phyloP scores from a whole-genome alignment of 2,329 filamentous ascomycete genomes.

The Penicillium sp. region DNA sequence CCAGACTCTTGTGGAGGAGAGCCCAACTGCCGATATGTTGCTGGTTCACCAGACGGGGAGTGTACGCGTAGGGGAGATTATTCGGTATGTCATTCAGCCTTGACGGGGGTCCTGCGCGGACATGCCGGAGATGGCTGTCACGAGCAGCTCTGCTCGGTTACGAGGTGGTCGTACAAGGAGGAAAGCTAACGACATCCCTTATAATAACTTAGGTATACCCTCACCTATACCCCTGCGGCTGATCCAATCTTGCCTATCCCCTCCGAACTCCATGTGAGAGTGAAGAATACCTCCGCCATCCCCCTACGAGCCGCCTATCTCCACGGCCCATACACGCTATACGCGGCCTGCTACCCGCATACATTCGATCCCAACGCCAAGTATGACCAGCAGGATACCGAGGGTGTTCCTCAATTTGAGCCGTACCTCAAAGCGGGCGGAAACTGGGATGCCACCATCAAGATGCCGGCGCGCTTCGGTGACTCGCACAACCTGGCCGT shows the following conservation, averaged over 20 bases:
- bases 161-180: not conserved
- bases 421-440: conserved; percentile 95
- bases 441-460: conserved; percentile 76
- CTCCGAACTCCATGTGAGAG: conserved; percentile 74
- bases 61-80: conserved; percentile 91
- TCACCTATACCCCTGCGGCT: conserved; percentile 86
- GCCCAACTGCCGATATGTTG: conserved; percentile 63
- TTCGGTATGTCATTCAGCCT: conserved; percentile 62
- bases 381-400: conserved; percentile 66
- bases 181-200: not conserved
- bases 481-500: conserved; percentile 19
- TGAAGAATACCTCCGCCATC: conserved; percentile 90
- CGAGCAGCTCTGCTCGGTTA: not conserved
- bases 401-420: conserved; percentile 88
- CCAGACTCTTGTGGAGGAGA: conserved; percentile 23
- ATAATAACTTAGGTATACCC: conserved; percentile 60
- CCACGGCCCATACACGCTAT: conserved; percentile 91
- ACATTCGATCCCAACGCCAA: conserved; percentile 81
- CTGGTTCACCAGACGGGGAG: conserved; percentile 87
- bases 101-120: not conserved
- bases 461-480: conserved; percentile 73
- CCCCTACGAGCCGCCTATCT: conserved; percentile 93
- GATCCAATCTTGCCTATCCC: conserved; percentile 91
- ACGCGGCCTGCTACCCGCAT: conserved; percentile 80
- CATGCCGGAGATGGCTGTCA: not conserved